Percentiles rank a stretch among this genome's conserved stretches.
Evolutionary conservation across 2,329 filamentous ascomycete genomes (phyloP).

Genomic region (Cladosporium sp.): DNA sequence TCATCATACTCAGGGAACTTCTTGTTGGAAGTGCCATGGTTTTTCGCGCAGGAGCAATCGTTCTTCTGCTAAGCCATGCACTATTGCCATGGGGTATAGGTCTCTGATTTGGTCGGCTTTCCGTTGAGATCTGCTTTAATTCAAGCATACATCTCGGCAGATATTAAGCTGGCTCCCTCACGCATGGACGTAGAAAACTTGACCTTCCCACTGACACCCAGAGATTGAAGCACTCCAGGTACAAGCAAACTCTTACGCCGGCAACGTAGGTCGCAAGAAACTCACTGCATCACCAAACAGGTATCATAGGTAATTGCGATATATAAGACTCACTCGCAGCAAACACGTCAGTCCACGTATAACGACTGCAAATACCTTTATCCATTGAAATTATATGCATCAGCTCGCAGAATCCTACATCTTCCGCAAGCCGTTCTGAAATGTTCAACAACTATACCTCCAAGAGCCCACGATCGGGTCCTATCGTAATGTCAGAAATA

Average conservation of each 20-base stretch:
- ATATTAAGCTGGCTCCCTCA: neutral
- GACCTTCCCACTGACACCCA: neutral
- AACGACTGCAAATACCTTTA: neutral
- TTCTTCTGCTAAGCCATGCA: neutral
- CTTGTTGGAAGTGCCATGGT: neutral
- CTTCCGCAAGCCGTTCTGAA: neutral
- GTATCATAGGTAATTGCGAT: neutral
- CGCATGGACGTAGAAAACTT: neutral
- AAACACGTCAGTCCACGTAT: neutral
- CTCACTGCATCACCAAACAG: neutral
- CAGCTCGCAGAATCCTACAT: neutral
- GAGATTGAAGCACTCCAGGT: neutral
- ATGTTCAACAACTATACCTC: neutral
- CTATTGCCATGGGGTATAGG: neutral
- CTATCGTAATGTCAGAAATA: neutral
- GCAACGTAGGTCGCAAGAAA: neutral
- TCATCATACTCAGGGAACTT: neutral
- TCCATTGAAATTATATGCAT: neutral
- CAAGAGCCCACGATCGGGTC: neutral
- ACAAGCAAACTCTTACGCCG: neutral
- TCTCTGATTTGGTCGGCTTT: neutral
- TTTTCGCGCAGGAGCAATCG: neutral
- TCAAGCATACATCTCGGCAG: neutral
- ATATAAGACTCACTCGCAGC: neutral
- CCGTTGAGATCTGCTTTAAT: neutral